Base-by-base conservation (phyloP, 768 basidiomycete species). In the Gloeophyllum trabeum region DNA sequence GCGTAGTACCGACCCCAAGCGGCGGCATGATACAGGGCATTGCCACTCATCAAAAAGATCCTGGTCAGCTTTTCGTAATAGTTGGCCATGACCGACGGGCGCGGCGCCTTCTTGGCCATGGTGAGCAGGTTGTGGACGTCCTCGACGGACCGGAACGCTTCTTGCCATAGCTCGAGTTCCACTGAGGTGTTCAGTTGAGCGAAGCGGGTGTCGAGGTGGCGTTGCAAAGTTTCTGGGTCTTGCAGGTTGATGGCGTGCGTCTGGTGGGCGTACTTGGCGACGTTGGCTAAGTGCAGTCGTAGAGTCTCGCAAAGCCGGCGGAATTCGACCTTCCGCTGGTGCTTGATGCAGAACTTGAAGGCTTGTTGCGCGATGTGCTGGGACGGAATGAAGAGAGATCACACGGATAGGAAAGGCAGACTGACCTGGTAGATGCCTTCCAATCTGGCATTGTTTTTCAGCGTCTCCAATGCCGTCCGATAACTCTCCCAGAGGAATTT, bases 401-500 rank as follows among this genome's bases (percentile, higher is more conserved):
- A 26, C 24, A 18, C 12, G 35, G 12, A 43, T 39, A 10, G 36
- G 18, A n/a, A 22, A 6, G 1, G 21, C 4, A 13, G 12, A 42
- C 79, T 43, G 37, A 86, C 90, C 73, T 97, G 94, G 64, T 99
- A 99, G 47, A 98, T 89, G 14, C 69, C 65, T 63, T 99, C 94
- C 28, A 98, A 64, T 14, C 94, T 69, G 14, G 90, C 86, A 55
- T 96, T 97, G 58, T 96, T 94, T 59, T 97, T 94, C 49, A 97
- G 71, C 2, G 92, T 92, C 66, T 98, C 94, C 32, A 99, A 67
- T 1, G 86, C 90, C 16, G 90, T 96, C 43, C 94, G 80, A 58
- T 97, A 97, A 51, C 88, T 89, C 69, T 98, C 94, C 92, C 93
- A 98, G n/a, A 92, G 72, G 61, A 97, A 96, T 57, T 93, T 92